Evolutionary conservation across 371 early-diverging fungal genomes (phyloP).

Genomic region (Apophysomyces ossiformis): DNA sequence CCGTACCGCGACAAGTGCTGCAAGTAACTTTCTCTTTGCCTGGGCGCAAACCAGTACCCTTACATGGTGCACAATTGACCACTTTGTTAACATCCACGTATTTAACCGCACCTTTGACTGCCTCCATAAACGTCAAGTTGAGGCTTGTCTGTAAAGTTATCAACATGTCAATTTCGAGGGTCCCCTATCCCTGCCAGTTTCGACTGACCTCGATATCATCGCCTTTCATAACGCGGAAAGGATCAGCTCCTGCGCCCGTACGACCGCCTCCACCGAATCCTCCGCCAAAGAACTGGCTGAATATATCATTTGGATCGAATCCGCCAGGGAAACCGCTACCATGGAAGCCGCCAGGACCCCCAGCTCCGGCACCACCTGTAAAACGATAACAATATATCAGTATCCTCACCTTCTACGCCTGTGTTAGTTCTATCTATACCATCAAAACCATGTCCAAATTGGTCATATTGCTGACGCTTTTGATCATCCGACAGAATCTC

Average conservation of each 20-base stretch:
- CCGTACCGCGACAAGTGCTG: constrained; percentile 82
- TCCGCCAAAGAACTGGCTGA: constrained; percentile 76
- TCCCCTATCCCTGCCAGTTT: background rate
- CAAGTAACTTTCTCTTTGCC: constrained; percentile 76
- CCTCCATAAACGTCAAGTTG: constrained; percentile 86
- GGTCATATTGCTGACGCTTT: constrained; percentile 90
- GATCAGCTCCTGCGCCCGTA: constrained; percentile 43
- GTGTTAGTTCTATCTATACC: constrained; percentile 24
- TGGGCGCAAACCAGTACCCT: constrained; percentile 79
- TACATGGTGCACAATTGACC: constrained; percentile 75
- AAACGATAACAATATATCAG: background rate
- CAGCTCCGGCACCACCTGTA: constrained; percentile 30
- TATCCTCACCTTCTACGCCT: background rate
- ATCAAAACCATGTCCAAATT: constrained; percentile 78
- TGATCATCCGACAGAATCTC: constrained; percentile 91
- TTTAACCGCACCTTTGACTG: constrained; percentile 78
- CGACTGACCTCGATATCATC: constrained; percentile 54
- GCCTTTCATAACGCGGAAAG: constrained; percentile 34
- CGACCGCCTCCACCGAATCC: constrained; percentile 42
- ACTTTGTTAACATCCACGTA: constrained; percentile 66
- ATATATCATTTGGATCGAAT: constrained; percentile 68
- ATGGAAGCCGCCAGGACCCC: constrained; percentile 61
- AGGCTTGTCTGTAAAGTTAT: constrained; percentile 41
- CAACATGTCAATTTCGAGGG: background rate
- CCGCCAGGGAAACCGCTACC: constrained; percentile 70